Percentiles rank a stretch among this genome's conserved stretches.
These are phyloP conservation scores for Chenopodium berlandieri DNA, from an alignment of 148 eudicot species.

Conservation along the genomic window DNA sequence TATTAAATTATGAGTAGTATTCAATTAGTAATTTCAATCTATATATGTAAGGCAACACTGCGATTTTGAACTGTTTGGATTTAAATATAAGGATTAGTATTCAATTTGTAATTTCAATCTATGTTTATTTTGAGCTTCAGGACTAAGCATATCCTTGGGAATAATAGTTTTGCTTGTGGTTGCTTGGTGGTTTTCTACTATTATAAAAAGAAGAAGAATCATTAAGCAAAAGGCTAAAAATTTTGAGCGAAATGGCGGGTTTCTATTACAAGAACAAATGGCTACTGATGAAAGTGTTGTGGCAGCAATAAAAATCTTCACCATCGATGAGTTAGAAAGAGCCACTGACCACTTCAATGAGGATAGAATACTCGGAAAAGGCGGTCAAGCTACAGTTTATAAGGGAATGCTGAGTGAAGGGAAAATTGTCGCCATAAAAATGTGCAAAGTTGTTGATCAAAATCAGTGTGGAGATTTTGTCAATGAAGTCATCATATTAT, in stretches of 20 bases:
- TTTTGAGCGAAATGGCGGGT: constrained; percentile 30
- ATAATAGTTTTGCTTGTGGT: constrained; percentile 7
- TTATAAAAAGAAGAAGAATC: not conserved
- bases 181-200: constrained; percentile 11
- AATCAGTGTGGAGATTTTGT: constrained; percentile 13
- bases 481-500: constrained; percentile 26
- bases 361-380: constrained; percentile 24
- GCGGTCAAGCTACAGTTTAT: constrained; percentile 24
- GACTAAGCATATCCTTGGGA: constrained; percentile 18
- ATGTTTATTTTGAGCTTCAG: constrained; percentile 1
- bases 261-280: constrained; percentile 16
- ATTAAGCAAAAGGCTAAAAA: constrained; percentile 17
- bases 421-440: constrained; percentile 26
- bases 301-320: constrained; percentile 18
- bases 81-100: no score
- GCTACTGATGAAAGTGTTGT: constrained; percentile 21
- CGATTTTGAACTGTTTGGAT: not conserved
- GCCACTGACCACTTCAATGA: constrained; percentile 23
- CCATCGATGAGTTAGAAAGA: constrained; percentile 10
- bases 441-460: constrained; percentile 7
- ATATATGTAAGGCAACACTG: no score
- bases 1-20: not conserved
- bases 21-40: not conserved
- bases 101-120: not conserved
- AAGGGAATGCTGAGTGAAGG: constrained; percentile 27